A percentile compares a stretch with the other conserved stretches of the same genome.
Evolutionary conservation across 2,329 filamentous ascomycete species (phyloP).

Genomic region (Bipolaris sorokiniana): DNA sequence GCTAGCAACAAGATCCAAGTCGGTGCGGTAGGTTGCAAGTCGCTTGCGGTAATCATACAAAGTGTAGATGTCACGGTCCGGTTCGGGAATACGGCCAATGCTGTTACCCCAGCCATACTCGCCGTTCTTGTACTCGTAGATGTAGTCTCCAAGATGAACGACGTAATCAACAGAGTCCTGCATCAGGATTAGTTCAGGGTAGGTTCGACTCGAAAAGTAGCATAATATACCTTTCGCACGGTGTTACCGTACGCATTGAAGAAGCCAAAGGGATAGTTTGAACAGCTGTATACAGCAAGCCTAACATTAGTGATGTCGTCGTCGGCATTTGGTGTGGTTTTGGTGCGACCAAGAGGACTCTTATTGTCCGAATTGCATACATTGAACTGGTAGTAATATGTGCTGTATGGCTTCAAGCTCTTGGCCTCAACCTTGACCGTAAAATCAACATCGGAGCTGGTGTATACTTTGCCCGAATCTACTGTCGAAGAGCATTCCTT

Average conservation of each 20-base stretch:
- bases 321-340: conserved; percentile 66
- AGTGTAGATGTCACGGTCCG: conserved; percentile 48
- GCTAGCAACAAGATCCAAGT: conserved; percentile 48
- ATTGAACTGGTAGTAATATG: conserved; percentile 73
- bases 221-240: conserved; percentile 37
- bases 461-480: conserved; percentile 67
- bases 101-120: conserved; percentile 46
- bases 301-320: conserved; percentile 64
- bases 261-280: conserved; percentile 58
- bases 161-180: conserved; percentile 53
- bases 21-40: conserved; percentile 51
- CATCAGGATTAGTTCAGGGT: background rate
- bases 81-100: conserved; percentile 41
- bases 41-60: conserved; percentile 55
- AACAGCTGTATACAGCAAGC: conserved; percentile 74
- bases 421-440: conserved; percentile 70
- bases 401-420: conserved; percentile 66
- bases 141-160: conserved; percentile 53
- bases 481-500: conserved; percentile 56
- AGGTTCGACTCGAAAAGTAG: background rate
- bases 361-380: conserved; percentile 68
- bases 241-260: conserved; percentile 57
- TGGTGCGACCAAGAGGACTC: conserved; percentile 70
- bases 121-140: conserved; percentile 51
- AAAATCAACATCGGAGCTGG: conserved; percentile 76